phyloP scores from a whole-genome alignment of 2,329 filamentous ascomycete genomes.

The Ophiostoma populinum region DNA sequence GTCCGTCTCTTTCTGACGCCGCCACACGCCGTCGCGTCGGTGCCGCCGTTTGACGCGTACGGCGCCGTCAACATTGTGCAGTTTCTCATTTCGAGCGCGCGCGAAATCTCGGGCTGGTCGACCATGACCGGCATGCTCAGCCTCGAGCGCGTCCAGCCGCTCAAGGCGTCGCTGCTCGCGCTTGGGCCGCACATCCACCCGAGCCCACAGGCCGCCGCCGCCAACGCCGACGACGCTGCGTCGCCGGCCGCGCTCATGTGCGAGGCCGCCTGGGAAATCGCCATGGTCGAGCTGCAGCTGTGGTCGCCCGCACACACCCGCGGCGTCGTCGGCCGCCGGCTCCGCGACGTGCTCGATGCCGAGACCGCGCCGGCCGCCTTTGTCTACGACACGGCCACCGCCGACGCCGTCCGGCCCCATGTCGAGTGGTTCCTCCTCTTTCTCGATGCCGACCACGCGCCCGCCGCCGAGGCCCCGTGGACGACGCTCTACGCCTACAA shows the following conservation, averaged over 20 bases:
- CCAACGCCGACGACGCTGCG: constrained; percentile 4
- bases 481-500: constrained; percentile 23
- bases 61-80: constrained; percentile 24
- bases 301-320: constrained; percentile 23
- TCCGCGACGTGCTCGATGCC: constrained; percentile 17
- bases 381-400: constrained; percentile 17
- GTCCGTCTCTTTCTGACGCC: constrained; percentile 21
- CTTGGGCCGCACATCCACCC: constrained; percentile 17
- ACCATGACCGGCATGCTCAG: constrained; percentile 25
- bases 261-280: constrained; percentile 23
- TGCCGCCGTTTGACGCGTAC: constrained; percentile 22
- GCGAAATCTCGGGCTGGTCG: constrained; percentile 25
- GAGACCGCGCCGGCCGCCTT: constrained; percentile 13
- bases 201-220: neutral
- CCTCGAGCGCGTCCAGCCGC: constrained; percentile 20
- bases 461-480: constrained; percentile 21
- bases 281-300: constrained; percentile 24
- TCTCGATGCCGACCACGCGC: constrained; percentile 6
- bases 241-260: constrained; percentile 11
- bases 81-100: constrained; percentile 23
- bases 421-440: constrained; percentile 8
- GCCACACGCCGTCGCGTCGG: constrained; percentile 12
- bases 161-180: constrained; percentile 19
- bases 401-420: constrained; percentile 15
- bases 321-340: constrained; percentile 20